phyloP scores from a whole-genome alignment of 306 rosid species.

The Acacia crassicarpa region DNA sequence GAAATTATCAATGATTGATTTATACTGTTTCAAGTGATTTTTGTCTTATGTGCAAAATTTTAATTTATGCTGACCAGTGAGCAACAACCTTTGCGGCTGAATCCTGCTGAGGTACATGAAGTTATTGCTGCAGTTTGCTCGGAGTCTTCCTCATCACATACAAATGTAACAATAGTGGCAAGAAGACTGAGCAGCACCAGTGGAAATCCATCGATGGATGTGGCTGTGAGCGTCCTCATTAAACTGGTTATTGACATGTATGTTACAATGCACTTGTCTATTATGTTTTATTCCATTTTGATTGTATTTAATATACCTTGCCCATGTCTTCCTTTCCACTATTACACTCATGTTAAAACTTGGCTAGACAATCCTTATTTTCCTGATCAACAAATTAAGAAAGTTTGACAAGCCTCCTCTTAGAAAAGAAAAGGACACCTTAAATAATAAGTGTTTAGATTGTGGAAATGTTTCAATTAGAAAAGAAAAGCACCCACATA shows the following conservation, averaged over 20 bases:
- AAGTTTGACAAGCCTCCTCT: background rate
- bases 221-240: slow-evolving; percentile 98
- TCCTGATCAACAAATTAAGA: background rate
- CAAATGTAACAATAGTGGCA: slow-evolving; percentile 60
- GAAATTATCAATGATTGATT: background rate
- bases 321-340: background rate
- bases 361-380: slow-evolving; percentile 24
- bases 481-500: background rate
- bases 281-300: slow-evolving; percentile 27
- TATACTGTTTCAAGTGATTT: slow-evolving; percentile 17
- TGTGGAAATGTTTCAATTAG: background rate
- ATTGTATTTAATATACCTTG: background rate
- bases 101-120: slow-evolving; percentile 95
- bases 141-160: slow-evolving; percentile 63
- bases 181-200: slow-evolving; percentile 66
- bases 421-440: slow-evolving; percentile 10
- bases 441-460: slow-evolving; percentile 21
- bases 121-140: slow-evolving; percentile 99
- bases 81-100: slow-evolving; percentile 95
- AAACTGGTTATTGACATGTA: slow-evolving; percentile 99
- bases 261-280: slow-evolving; percentile 45
- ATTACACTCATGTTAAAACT: background rate
- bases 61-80: slow-evolving; percentile 69
- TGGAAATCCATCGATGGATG: slow-evolving; percentile 93
- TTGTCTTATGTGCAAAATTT: slow-evolving; percentile 36